Evolutionary conservation across 2,329 filamentous ascomycete species (phyloP), one percentile per base, ranked within the genome.

Genomic region (Emydomyces testavorans): DNA sequence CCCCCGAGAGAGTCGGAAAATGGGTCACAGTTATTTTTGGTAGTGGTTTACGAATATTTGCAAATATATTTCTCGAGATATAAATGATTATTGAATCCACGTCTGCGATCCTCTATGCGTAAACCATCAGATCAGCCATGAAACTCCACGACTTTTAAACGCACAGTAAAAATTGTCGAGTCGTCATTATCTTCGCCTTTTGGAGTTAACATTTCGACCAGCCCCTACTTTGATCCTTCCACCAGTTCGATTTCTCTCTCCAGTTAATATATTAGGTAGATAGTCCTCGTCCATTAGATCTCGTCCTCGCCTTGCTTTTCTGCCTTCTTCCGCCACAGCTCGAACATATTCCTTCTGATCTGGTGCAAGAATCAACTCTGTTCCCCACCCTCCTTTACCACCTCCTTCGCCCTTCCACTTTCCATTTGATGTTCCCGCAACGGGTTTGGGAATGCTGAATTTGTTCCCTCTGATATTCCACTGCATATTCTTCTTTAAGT

Each of bases 201-300:
- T 83, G 29, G 85, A 82, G 67, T 98, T 98, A 45, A 96, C 78
- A 60, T 83, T 87, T 61, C 80, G 79, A 6, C 92, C 92, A 8
- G 86, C 88, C 6, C 92, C 92, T 8, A 96, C 80, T 60, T 79
- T 83, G 51, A 85, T 78, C 65, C 78, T 82, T 0, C 83, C 83
- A 1, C 78, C 76, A 3, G 68, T 68, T 38, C 76, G 77, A 6
- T 71, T 75, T 55, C 90, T 74, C 58, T 89, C 80, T 0, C 92
- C 92, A 0, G 80, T 92, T 60, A 98, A 62, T 40, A 98, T 85
- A 28, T 79, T 74, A 0, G 92, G 92, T 53, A 96, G 67, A 63
- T 89, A 94, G 66, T 98, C 90, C 61, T 93, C 82, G 61, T 96
- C 90, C 90, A 96, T 93, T 49, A 94, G 68, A 66, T 94, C 87